A percentile compares a stretch with the other conserved stretches of the same genome.
Conservation (phyloP, 2,329 filamentous ascomycete species). For the Mycogone perniciosa region DNA sequence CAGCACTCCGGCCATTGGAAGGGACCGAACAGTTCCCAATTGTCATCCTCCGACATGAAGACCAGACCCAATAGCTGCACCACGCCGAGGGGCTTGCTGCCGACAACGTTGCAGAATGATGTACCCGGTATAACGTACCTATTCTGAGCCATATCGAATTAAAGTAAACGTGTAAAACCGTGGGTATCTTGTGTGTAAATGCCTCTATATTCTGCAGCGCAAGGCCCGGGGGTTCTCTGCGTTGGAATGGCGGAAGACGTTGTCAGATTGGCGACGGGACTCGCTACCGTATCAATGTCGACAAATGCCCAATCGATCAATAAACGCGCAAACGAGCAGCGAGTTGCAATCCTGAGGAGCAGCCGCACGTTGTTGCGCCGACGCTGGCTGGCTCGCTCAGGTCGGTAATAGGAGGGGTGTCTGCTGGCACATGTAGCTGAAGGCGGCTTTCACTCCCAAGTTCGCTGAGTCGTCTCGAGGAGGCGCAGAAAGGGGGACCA, state of each 20-base stretch:
- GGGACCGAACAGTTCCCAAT: neutral
- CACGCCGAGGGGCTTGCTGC: constrained; percentile 6
- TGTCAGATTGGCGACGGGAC: neutral
- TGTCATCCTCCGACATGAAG: constrained; percentile 6
- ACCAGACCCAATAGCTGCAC: constrained; percentile 4
- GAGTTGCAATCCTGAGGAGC: neutral
- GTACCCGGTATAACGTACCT: constrained; percentile 17
- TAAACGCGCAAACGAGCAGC: neutral
- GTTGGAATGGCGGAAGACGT: neutral
- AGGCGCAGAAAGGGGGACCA: neutral
- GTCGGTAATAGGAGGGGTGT: neutral
- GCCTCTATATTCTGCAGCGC: constrained; percentile 3
- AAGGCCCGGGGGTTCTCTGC: neutral
- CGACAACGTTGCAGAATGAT: constrained; percentile 1
- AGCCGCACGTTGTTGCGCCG: neutral
- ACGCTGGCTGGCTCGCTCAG: neutral
- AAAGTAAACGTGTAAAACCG: constrained; percentile 5
- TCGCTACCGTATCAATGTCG: neutral
- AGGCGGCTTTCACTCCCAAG: neutral
- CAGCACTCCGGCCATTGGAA: constrained; percentile 6
- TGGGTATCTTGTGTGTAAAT: constrained; percentile 9
- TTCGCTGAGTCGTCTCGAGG: too few species aligned
- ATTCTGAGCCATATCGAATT: constrained; percentile 29
- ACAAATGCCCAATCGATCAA: neutral
- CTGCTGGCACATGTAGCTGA: constrained; percentile 4